Evolutionary conservation across 257 asterid species (phyloP), one percentile per base, ranked within the genome.

Genomic region (Knoxia roxburghii): DNA sequence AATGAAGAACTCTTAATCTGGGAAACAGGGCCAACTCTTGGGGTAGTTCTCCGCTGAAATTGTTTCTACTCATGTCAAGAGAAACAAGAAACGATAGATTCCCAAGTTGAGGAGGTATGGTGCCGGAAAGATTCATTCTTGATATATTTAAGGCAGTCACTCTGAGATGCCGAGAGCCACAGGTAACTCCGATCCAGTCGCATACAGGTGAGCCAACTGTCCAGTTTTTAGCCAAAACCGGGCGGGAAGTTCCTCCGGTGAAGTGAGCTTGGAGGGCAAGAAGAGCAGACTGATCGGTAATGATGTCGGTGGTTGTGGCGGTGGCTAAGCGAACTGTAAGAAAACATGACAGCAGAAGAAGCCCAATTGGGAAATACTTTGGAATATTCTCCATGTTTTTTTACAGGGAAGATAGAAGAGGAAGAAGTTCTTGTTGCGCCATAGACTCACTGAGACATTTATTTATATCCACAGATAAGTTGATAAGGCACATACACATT

Each of bases 121-220:
- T 29, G 27, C 57, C 43, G 0, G 9, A 15, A 10, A 64, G 57
- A 12, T 37, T 35, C 56, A 64, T 64, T 20, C 15, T 40, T 7
- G 61, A 67, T 37, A 67, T 7, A 33, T 67, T 39, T 17, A 67
- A 39, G 26, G 61, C 37, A 8, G 23, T 37, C 18, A 67, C 71
- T 67, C 71, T 52, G 24, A 6, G 23, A 67, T 37, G 63, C 15
- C 63, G 71, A n/a, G 50, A 37, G 37, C 27, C 39, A 9, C 71
- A 67, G 9, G 61, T 33, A 41, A 67, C 71, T 6, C 71, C 71
- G 37, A 67, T 67, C 71, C 71, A 67, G 0, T 53, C 24, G 1
- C 71, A 67, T 3, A 53, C 52, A 21, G 53, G 7, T 14, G 37
- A 37, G 6, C 24, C 20, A 7, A 1, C 18, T 3, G 71, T 35